These are phyloP conservation scores for Globomyces pollinis-pini DNA, from an alignment of 192 early-diverging fungal genomes.

Conservation along the genomic window DNA sequence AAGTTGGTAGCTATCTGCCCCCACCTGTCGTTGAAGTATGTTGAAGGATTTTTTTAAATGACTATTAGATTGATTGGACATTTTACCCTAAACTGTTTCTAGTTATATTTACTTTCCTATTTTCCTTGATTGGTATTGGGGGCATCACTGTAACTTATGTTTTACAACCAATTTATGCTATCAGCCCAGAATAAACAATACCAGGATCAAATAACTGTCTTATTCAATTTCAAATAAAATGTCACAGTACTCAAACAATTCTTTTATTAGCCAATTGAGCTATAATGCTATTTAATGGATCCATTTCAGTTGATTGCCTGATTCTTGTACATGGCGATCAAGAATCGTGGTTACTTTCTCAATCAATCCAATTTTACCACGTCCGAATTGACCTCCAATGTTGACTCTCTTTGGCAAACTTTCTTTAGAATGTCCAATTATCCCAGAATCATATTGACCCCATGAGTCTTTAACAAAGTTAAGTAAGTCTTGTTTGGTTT, in stretches of 20 bases:
- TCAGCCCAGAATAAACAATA: conserved; percentile 1
- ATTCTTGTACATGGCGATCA: conserved; percentile 17
- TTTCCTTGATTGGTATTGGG: neutral
- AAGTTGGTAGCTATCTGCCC: conserved; percentile 12
- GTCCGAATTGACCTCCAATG: conserved; percentile 29
- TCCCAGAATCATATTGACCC: conserved; percentile 36
- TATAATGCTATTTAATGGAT: conserved; percentile 10
- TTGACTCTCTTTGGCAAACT: conserved; percentile 7
- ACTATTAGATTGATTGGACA: conserved; percentile 16
- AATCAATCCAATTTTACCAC: conserved; percentile 34
- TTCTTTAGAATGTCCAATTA: conserved; percentile 18
- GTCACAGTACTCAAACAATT: neutral
- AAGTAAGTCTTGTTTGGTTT: conserved; percentile 25
- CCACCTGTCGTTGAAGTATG: neutral
- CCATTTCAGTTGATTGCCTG: too few species aligned
- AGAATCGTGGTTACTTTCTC: conserved; percentile 39
- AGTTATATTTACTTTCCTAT: conserved; percentile 3
- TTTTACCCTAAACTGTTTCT: conserved; percentile 14
- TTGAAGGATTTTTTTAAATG: neutral
- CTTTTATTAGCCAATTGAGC: neutral
- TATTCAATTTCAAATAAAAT: too few species aligned
- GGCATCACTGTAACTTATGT: conserved; percentile 6
- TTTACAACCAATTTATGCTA: conserved; percentile 19
- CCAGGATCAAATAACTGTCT: neutral
- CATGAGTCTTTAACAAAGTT: conserved; percentile 24